Conservation (phyloP, 306 rosid species). For the Rosa multiflora region DNA sequence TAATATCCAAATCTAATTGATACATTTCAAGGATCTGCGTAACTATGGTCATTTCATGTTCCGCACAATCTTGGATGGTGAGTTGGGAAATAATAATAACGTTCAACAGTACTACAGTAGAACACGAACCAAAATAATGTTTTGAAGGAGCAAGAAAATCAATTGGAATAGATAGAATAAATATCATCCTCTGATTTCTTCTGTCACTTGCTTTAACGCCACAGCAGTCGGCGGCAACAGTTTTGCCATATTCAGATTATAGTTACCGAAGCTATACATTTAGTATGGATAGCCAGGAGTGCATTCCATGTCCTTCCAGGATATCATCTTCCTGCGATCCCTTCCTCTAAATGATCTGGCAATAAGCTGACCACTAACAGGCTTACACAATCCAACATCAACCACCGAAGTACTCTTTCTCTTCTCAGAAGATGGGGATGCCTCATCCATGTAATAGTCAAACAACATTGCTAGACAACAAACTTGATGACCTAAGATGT, state of each 20-base stretch:
- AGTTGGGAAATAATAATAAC: not conserved
- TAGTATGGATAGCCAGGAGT: constrained; percentile 46
- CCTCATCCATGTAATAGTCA: constrained; percentile 60
- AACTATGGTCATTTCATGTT: not conserved
- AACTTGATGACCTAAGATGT: constrained; percentile 75
- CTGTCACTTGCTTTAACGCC: not conserved
- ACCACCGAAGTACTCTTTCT: constrained; percentile 62
- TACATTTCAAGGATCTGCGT: not conserved
- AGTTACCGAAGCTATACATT: constrained; percentile 7
- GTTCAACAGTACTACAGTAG: not conserved
- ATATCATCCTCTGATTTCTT: not conserved
- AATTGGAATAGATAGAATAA: not conserved
- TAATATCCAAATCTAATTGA: not conserved
- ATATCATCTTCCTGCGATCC: constrained; percentile 91
- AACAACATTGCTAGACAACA: constrained; percentile 84
- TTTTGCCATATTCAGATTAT: constrained; percentile 15
- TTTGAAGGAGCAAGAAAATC: not conserved
- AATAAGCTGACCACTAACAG: constrained; percentile 66
- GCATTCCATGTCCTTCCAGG: constrained; percentile 77
- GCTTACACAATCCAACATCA: constrained; percentile 86
- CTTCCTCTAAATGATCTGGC: constrained; percentile 85
- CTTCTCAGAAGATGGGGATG: constrained; percentile 52
- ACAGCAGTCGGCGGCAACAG: not conserved
- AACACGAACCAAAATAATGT: constrained; percentile 1
- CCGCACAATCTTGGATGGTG: not conserved